Conservation (phyloP, 768 basidiomycete genomes). For the Pilatotrama ljubarskyi region DNA sequence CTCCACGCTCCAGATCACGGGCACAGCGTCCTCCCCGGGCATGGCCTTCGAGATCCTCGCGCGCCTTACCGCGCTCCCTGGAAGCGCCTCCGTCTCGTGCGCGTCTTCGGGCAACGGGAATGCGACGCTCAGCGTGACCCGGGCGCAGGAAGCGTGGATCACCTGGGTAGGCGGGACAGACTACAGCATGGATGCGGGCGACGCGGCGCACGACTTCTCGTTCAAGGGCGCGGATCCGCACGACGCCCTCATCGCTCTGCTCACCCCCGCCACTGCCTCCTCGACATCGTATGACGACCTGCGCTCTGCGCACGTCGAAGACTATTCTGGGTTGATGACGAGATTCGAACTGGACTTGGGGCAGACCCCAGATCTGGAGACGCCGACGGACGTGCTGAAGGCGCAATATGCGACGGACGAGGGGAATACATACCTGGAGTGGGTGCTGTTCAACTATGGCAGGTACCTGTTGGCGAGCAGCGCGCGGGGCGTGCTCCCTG, state of each 20-base stretch:
- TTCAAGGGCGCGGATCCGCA: slow-evolving; percentile 69
- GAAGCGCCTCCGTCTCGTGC: slow-evolving; percentile 34
- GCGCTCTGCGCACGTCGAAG: slow-evolving; percentile 50
- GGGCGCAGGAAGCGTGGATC: slow-evolving; percentile 57
- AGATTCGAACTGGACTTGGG: slow-evolving; percentile 61
- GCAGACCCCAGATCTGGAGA: slow-evolving; percentile 51
- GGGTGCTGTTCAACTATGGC: slow-evolving; percentile 73
- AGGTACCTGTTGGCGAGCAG: slow-evolving; percentile 65
- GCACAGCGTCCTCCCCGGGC: slow-evolving; percentile 50
- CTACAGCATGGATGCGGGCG: slow-evolving; percentile 63
- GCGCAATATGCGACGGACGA: slow-evolving; percentile 50
- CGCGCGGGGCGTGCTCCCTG: slow-evolving; percentile 61
- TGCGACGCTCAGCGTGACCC: slow-evolving; percentile 48
- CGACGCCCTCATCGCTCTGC: slow-evolving; percentile 38
- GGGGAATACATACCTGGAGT: slow-evolving; percentile 69
- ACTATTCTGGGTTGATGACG: slow-evolving; percentile 44
- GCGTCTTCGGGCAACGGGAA: slow-evolving; percentile 24
- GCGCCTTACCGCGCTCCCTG: slow-evolving; percentile 39
- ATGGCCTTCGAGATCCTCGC: slow-evolving; percentile 72
- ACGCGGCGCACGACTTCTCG: slow-evolving; percentile 53
- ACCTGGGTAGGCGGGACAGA: slow-evolving; percentile 77
- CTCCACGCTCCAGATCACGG: slow-evolving; percentile 55
- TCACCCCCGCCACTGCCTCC: slow-evolving; percentile 27
- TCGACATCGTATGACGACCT: slow-evolving; percentile 39
- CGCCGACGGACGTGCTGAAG: slow-evolving; percentile 59